Conservation (phyloP, 2,329 filamentous ascomycete genomes). For the Aureobasidium sp. region DNA sequence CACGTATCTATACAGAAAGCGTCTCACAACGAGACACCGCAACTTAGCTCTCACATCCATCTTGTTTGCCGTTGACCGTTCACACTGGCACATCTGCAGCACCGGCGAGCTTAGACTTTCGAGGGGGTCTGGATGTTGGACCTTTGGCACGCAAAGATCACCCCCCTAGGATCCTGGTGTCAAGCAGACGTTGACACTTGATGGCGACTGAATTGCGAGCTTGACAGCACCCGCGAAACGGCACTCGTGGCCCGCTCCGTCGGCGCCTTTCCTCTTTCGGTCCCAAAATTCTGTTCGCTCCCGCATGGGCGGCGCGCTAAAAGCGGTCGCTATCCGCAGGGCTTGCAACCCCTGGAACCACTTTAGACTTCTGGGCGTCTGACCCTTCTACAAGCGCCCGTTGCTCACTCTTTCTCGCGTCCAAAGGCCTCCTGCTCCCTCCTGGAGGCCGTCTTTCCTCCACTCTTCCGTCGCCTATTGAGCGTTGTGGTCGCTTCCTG, state of each 20-base stretch:
- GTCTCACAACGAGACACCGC: conserved; percentile 13
- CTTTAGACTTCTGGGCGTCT: conserved; percentile 9
- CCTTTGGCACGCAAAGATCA: neutral
- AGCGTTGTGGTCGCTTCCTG: conserved; percentile 4
- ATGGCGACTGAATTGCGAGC: conserved; percentile 9
- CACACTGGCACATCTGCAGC: conserved; percentile 10
- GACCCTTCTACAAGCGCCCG: conserved; percentile 2
- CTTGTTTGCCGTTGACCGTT: conserved; percentile 15
- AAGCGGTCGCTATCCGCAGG: conserved; percentile 9
- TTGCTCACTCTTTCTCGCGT: conserved; percentile 14
- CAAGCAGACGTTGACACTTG: conserved; percentile 11
- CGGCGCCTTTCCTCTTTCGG: neutral
- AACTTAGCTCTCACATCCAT: conserved; percentile 11
- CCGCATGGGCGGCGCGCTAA: conserved; percentile 4
- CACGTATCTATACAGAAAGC: conserved; percentile 11
- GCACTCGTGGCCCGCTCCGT: conserved; percentile 12
- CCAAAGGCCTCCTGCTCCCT: neutral
- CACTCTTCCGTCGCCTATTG: conserved; percentile 13
- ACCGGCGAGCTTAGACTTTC: conserved; percentile 11
- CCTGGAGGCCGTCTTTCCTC: neutral
- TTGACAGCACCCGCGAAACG: conserved; percentile 15
- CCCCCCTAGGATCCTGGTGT: conserved; percentile 3
- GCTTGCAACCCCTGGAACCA: conserved; percentile 7
- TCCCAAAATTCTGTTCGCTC: neutral
- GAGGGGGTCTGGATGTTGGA: conserved; percentile 5